Base-by-base conservation (phyloP, 164 flowering plant species). In the Umbellularia californica region DNA sequence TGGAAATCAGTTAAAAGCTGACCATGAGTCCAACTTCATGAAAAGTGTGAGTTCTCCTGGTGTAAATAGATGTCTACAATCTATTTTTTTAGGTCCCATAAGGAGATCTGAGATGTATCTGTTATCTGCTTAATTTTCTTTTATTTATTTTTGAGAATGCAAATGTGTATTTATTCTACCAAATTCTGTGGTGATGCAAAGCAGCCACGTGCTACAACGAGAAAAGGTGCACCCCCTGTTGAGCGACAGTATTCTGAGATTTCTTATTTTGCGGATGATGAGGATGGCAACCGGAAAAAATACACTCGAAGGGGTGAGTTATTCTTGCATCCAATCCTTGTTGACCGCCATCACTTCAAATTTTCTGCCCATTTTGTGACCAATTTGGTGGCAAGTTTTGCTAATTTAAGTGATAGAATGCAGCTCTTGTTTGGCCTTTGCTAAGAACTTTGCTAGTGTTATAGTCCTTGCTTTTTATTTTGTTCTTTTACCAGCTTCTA, bases 221-320 rank as follows among this genome's bases (percentile, higher is more conserved):
- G 98, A 69, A 94, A 94, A 81, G 81, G 77, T 76, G 79, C 85
- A 79, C 12, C 73, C 52, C 78, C 81, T 80, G 88, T 83, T 60
- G 99, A 96, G 20, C 83, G 92, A 79, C 97, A 92, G 77, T 88
- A 87, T 79, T 91, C 99, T 23, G 98, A 92, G 80, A 80, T 86
- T n/a, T 88, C 87, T 70, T 94, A 96, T 84, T 92, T 85, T 83
- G 97, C 95, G 0, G 99, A 96, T 78, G 98, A 96, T 85, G 99
- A 96, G 83, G 99, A 96, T 81, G 93, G 85, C 72, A 88, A 84
- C 70, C 83, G 72, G 74, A 92, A 88, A 71, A 96, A 96, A 79
- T 96, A 96, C 81, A 66, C 80, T 41, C 81, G 90, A 74, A 88
- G 99, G 70, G 99, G 99, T 89, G 68, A 87, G 87, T 27, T 71